These are phyloP conservation scores for Magnolia officinalis DNA, from an alignment of 164 flowering plant species.

Conservation along the genomic window DNA sequence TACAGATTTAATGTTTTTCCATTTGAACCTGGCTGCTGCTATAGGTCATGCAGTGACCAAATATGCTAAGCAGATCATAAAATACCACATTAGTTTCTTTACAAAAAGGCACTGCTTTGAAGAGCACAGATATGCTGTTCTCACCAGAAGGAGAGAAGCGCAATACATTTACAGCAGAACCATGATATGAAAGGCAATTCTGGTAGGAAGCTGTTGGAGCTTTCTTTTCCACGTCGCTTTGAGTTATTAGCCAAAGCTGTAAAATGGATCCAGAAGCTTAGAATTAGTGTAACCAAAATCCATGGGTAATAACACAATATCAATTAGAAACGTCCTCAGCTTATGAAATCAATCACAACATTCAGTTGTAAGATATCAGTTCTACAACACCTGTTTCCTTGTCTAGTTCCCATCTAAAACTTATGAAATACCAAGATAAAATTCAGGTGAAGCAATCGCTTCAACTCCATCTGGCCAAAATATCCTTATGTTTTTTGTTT, in stretches of 20 bases:
- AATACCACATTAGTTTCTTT: background rate
- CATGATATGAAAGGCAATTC: conserved; percentile 75
- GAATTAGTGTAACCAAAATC: background rate
- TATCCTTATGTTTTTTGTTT: no score
- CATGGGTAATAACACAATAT: background rate
- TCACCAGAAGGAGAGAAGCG: conserved; percentile 95
- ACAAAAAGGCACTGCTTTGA: background rate
- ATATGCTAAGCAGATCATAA: background rate
- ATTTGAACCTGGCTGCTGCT: background rate
- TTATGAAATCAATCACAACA: background rate
- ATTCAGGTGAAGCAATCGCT: no score
- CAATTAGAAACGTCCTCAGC: background rate
- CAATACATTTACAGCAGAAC: conserved; percentile 74
- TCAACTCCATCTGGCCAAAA: no score
- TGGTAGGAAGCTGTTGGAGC: conserved; percentile 69
- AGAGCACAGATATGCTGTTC: conserved; percentile 1
- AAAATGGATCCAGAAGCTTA: conserved; percentile 2
- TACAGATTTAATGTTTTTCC: background rate
- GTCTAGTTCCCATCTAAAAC: background rate
- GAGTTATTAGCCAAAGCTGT: conserved; percentile 71
- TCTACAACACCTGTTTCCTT: background rate
- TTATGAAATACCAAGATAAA: no score
- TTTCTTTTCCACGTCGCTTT: conserved; percentile 53
- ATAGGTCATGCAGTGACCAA: background rate
- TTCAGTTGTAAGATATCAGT: no score